phyloP scores from a whole-genome alignment of 306 rosid genomes.

The Alnus glutinosa region DNA sequence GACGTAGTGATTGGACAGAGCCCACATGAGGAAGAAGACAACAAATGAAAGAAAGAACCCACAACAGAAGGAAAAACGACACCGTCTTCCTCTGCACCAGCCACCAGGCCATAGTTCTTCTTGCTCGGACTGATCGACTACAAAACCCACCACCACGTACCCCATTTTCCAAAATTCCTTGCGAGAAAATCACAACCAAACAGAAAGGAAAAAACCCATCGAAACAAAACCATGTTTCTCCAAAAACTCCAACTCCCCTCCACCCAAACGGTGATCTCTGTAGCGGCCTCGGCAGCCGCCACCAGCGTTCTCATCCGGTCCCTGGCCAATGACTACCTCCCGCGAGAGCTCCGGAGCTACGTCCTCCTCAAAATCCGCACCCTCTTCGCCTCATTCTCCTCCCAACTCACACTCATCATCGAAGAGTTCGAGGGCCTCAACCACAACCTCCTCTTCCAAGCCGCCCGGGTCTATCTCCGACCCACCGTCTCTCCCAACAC shows the following conservation, averaged over 20 bases:
- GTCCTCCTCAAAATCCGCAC: slow-evolving; percentile 1
- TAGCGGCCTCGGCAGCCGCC: slow-evolving; percentile 22
- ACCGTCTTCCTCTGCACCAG: neutral
- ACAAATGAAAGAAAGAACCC: too few species aligned
- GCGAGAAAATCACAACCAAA: too few species aligned
- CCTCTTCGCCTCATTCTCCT: slow-evolving; percentile 12
- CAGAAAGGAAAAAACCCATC: too few species aligned
- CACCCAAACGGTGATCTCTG: slow-evolving; percentile 17
- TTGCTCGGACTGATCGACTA: neutral
- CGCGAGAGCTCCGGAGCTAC: slow-evolving; percentile 13
- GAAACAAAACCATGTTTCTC: neutral
- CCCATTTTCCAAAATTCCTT: too few species aligned
- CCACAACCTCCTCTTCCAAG: slow-evolving; percentile 27
- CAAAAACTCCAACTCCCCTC: slow-evolving; percentile 26
- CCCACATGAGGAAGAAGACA: too few species aligned
- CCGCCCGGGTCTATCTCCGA: slow-evolving; percentile 23
- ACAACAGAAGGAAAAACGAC: too few species aligned
- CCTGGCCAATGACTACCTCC: slow-evolving; percentile 22
- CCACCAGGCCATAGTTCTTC: neutral
- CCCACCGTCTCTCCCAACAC: slow-evolving; percentile 18
- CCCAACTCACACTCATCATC: slow-evolving; percentile 26
- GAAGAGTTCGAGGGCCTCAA: slow-evolving; percentile 33
- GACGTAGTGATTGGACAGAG: too few species aligned
- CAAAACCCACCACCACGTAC: neutral
- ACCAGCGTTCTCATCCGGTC: slow-evolving; percentile 27